These are phyloP conservation scores for Psilocybe azurescens DNA, from an alignment of 768 basidiomycete genomes.

Conservation along the genomic window DNA sequence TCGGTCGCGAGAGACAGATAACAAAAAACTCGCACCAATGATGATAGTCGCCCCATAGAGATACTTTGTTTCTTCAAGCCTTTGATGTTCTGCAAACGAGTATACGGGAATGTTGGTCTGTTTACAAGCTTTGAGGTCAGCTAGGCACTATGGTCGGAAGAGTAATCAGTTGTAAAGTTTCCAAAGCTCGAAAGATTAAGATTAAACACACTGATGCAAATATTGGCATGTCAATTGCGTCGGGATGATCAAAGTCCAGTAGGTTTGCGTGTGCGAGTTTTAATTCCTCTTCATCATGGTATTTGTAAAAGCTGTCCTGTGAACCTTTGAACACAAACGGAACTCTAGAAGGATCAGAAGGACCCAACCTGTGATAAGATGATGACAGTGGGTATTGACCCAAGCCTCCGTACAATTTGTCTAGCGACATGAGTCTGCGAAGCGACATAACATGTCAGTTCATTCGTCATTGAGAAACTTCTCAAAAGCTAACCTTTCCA, in stretches of 20 bases:
- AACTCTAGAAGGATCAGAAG: neutral
- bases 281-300: conserved; percentile 79
- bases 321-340: neutral
- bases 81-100: conserved; percentile 90
- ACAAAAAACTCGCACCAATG: conserved; percentile 54
- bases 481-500: conserved; percentile 66
- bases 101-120: conserved; percentile 93
- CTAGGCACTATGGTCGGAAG: conserved; percentile 64
- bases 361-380: conserved; percentile 82
- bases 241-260: conserved; percentile 91
- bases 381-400: conserved; percentile 86
- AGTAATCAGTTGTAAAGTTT: neutral
- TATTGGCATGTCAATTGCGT: conserved; percentile 89
- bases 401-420: conserved; percentile 79
- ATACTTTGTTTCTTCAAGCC: conserved; percentile 80
- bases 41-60: conserved; percentile 94
- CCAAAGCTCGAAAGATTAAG: too few relatives aligned
- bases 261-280: conserved; percentile 81
- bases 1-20: neutral
- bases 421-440: conserved; percentile 83
- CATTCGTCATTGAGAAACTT: neutral
- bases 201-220: conserved; percentile 72
- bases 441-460: conserved; percentile 8
- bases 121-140: conserved; percentile 83
- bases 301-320: conserved; percentile 95